These are phyloP conservation scores for Westerdykella sp. DNA, from an alignment of 2,329 filamentous ascomycete species.

Conservation along the genomic window DNA sequence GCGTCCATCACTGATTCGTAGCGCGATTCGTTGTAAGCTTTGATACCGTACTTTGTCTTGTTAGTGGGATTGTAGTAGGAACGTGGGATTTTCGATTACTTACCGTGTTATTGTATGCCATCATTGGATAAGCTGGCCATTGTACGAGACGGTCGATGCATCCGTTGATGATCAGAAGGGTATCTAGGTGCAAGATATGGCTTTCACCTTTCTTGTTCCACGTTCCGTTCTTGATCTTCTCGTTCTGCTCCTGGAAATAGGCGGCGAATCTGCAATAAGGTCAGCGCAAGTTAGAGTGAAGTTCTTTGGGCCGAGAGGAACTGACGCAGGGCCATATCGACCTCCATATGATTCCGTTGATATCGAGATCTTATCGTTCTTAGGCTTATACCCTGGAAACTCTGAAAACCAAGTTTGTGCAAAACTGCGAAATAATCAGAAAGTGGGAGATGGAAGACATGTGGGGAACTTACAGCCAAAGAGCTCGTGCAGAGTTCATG, in stretches of 20 bases:
- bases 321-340: conserved; percentile 48
- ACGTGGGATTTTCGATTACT: no score
- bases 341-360: conserved; percentile 50
- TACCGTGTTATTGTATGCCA: conserved; percentile 52
- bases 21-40: conserved; percentile 45
- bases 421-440: conserved; percentile 31
- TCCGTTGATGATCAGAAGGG: conserved; percentile 52
- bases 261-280: conserved; percentile 37
- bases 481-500: conserved; percentile 47
- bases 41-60: conserved; percentile 42
- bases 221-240: conserved; percentile 42
- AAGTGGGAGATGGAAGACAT: background rate
- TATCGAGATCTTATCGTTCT: conserved; percentile 51
- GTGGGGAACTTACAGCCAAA: conserved; percentile 45
- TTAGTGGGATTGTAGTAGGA: no score
- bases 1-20: conserved; percentile 43
- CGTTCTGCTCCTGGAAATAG: conserved; percentile 54
- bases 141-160: conserved; percentile 49
- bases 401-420: conserved; percentile 57
- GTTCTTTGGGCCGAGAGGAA: background rate
- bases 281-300: background rate
- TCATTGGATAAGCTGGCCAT: conserved; percentile 43
- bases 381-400: conserved; percentile 57
- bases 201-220: conserved; percentile 30
- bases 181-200: conserved; percentile 42